These are phyloP conservation scores for Miscanthus lutarioriparius DNA, from an alignment of 176 grass and related monocot species.

Conservation along the genomic window DNA sequence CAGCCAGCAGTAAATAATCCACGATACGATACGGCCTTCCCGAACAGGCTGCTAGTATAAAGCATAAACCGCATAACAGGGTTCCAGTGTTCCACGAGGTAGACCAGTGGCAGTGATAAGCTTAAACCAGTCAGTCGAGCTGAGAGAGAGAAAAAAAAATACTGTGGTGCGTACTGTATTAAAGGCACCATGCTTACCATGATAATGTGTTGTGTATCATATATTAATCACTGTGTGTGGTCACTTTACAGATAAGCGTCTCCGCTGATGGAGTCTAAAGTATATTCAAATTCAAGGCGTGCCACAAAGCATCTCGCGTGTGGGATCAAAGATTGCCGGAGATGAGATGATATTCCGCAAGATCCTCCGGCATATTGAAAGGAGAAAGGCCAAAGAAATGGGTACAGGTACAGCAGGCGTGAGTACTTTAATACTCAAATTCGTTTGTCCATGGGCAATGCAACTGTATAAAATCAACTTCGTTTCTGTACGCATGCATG, in stretches of 20 bases:
- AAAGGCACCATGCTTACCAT: too few species aligned
- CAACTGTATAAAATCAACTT: background rate
- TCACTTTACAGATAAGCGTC: conserved; percentile 11
- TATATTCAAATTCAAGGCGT: background rate
- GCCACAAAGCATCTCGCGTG: background rate
- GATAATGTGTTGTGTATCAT: background rate
- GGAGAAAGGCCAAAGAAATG: background rate
- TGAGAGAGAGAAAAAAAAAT: too few species aligned
- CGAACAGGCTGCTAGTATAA: too few species aligned
- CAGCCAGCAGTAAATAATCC: too few species aligned
- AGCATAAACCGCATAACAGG: too few species aligned
- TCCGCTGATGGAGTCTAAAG: background rate
- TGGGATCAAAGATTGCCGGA: background rate
- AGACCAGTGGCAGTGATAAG: too few species aligned
- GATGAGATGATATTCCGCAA: background rate
- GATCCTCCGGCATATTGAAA: conserved; percentile 3
- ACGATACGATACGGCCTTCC: too few species aligned
- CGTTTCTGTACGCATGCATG: background rate
- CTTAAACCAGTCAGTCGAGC: too few species aligned
- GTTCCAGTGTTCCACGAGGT: too few species aligned
- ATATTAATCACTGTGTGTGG: background rate
- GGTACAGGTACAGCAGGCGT: background rate
- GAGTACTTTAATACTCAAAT: background rate
- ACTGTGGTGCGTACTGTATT: too few species aligned
- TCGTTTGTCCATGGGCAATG: background rate